Conservation (phyloP, 176 grass and related monocot genomes). For the Eleusine coracana region DNA sequence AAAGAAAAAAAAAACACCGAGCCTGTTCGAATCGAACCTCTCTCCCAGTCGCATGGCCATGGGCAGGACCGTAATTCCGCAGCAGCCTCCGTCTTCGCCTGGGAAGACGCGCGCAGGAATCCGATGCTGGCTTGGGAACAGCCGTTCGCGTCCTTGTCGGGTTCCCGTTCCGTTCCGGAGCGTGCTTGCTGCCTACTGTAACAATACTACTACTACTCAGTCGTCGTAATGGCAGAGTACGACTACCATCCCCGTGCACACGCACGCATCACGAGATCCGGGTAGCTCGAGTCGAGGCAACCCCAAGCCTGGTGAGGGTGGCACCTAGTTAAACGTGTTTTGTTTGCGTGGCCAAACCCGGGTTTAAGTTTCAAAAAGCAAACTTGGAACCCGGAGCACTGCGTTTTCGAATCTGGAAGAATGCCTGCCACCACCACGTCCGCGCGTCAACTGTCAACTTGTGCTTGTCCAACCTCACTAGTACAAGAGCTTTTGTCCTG, state of each 20-base stretch:
- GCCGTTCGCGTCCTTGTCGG: constrained; percentile 27
- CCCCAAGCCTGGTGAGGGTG: too few species aligned
- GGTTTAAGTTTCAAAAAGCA: neutral
- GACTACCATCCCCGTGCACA: too few species aligned
- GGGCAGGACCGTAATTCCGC: constrained; percentile 19
- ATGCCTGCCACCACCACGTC: too few species aligned
- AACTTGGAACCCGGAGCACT: neutral
- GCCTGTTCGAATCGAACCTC: neutral
- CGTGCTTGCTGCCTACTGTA: neutral
- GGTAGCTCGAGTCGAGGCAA: too few species aligned
- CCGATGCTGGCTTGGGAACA: constrained; percentile 38
- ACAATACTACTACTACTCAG: neutral
- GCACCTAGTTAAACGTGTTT: neutral
- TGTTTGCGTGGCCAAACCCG: neutral
- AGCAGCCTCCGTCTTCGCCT: too few species aligned
- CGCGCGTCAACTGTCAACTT: too few species aligned
- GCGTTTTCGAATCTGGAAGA: neutral
- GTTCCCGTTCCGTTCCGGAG: constrained; percentile 30
- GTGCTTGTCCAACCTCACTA: too few species aligned
- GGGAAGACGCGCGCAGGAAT: constrained; percentile 26
- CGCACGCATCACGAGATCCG: neutral
- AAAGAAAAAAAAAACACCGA: too few species aligned
- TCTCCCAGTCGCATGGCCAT: too few species aligned
- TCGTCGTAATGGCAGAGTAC: too few species aligned
- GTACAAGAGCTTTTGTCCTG: too few species aligned